Conservation (phyloP, 768 basidiomycete species). For the Hypholoma sublateritium region DNA sequence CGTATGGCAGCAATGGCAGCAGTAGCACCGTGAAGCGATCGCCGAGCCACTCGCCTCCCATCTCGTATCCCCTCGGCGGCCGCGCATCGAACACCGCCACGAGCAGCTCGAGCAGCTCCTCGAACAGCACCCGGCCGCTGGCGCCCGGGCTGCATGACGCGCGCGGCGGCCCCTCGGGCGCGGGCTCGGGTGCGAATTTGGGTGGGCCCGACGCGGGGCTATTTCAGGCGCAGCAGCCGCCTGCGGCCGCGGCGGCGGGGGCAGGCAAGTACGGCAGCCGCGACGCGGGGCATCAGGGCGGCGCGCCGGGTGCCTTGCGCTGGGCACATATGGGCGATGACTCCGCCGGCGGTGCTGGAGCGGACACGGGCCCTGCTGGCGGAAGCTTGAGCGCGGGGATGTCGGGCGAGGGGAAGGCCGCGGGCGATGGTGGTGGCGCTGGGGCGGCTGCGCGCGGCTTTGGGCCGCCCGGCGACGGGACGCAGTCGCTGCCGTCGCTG, state of each 20-base stretch:
- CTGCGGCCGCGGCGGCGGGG: constrained; percentile 6
- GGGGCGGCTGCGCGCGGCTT: neutral
- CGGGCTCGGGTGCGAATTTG: neutral
- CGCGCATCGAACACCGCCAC: constrained; percentile 10
- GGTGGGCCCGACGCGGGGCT: constrained; percentile 4
- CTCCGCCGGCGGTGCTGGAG: constrained; percentile 8
- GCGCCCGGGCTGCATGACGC: constrained; percentile 8
- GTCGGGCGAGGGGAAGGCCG: neutral
- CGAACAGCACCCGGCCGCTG: constrained; percentile 7
- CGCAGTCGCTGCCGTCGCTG: constrained; percentile 64
- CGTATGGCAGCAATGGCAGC: constrained; percentile 20
- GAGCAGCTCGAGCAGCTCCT: constrained; percentile 9
- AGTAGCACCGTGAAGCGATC: constrained; percentile 20
- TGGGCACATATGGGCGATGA: constrained; percentile 15
- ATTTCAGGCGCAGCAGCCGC: neutral
- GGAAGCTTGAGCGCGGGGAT: no score
- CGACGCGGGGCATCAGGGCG: constrained; percentile 4
- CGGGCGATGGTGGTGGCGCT: no score
- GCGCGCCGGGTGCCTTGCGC: neutral
- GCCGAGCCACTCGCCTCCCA: constrained; percentile 24
- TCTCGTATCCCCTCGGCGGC: constrained; percentile 21
- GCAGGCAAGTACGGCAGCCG: constrained; percentile 9
- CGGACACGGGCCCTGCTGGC: no score
- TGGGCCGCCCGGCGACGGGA: constrained; percentile 21
- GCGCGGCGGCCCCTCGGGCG: constrained; percentile 13